These are phyloP conservation scores for Pezicula radicicola DNA, from an alignment of 2,329 filamentous ascomycete species.

Conservation along the genomic window DNA sequence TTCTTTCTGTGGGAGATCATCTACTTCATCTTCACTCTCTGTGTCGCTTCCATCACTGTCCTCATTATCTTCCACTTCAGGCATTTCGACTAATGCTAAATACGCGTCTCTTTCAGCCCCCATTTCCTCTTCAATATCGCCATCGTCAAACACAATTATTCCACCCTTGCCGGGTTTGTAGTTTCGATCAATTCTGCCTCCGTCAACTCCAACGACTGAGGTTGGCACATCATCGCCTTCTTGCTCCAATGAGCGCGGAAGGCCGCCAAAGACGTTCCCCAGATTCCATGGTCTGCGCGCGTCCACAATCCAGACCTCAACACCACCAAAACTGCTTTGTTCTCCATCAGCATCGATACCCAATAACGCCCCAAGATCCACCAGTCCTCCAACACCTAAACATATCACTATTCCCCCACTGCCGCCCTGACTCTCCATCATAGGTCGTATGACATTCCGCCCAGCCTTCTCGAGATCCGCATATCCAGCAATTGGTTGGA, in stretches of 20 bases:
- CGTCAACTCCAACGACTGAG: conserved; percentile 65
- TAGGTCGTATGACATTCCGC: conserved; percentile 73
- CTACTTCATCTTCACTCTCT: conserved; percentile 55
- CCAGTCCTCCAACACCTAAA: conserved; percentile 86
- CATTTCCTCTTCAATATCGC: conserved; percentile 86
- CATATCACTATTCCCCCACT: conserved; percentile 88
- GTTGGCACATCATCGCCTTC: conserved; percentile 29
- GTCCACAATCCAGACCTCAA: conserved; percentile 94
- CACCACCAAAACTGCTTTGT: conserved; percentile 68
- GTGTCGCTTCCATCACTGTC: conserved; percentile 45
- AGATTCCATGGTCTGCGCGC: conserved; percentile 92
- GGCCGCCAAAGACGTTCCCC: conserved; percentile 85
- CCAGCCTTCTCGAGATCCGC: conserved; percentile 80
- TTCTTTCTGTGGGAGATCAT: conserved; percentile 49
- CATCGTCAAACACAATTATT: conserved; percentile 92
- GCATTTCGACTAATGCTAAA: conserved; percentile 84
- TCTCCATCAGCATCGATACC: conserved; percentile 69
- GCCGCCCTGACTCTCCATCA: conserved; percentile 83
- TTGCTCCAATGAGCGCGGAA: conserved; percentile 44
- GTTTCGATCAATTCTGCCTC: conserved; percentile 66
- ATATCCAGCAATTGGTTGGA: conserved; percentile 92
- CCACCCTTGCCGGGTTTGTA: conserved; percentile 82
- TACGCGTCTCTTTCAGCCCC: conserved; percentile 75
- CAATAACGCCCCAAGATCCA: conserved; percentile 79
- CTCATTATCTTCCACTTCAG: conserved; percentile 67